Conservation (phyloP, 163 green algal genomes). For the Coccomyxa subellipsoidea region DNA sequence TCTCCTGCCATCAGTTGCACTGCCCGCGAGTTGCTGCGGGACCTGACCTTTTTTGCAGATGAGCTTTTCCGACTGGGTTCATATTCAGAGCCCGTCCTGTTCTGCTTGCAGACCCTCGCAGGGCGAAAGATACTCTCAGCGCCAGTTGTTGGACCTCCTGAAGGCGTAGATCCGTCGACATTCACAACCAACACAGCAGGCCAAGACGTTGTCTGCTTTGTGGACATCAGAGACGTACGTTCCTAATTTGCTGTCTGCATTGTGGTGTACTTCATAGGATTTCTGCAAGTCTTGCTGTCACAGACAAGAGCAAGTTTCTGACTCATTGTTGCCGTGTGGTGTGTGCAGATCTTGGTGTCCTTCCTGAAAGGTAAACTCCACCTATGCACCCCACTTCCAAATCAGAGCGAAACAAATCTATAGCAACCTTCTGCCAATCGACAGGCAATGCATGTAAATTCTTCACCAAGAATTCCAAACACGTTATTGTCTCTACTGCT, state of each 20-base stretch:
- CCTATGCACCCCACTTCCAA: too few species aligned
- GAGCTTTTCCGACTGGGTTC: too few species aligned
- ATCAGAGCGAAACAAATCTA: too few species aligned
- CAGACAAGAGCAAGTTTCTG: neutral
- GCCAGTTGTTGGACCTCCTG: neutral
- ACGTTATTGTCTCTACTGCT: too few species aligned
- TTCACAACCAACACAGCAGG: constrained; percentile 2
- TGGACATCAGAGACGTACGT: constrained; percentile 6
- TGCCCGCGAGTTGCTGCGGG: neutral
- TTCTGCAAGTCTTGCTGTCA: neutral
- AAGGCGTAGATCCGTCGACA: neutral
- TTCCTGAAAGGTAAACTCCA: neutral
- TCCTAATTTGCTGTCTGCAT: too few species aligned
- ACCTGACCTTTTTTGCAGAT: neutral
- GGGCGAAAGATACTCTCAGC: constrained; percentile 1
- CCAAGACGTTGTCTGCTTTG: constrained; percentile 5
- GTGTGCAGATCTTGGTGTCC: neutral
- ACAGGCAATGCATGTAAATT: too few species aligned
- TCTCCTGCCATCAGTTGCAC: too few species aligned
- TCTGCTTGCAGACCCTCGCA: neutral
- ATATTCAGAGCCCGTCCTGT: neutral
- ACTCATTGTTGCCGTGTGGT: neutral
- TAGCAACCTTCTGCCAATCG: too few species aligned
- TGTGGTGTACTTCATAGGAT: too few species aligned
- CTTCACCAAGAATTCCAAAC: neutral